Conservation (phyloP, 371 early-diverging fungal genomes). For the Mucor lusitanicus region DNA sequence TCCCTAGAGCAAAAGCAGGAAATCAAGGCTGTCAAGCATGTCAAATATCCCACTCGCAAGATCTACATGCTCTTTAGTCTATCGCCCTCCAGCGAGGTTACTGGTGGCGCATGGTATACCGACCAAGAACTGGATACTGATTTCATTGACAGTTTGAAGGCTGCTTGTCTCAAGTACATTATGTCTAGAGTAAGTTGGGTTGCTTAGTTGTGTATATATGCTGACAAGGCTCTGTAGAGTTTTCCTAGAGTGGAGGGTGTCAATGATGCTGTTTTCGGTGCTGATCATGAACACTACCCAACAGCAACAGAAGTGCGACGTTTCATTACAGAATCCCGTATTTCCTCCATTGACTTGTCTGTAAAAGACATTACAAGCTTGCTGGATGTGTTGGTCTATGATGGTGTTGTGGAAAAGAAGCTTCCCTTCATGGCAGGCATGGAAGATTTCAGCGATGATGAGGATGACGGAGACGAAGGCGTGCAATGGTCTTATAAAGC, state of each 20-base stretch:
- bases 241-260: slow-evolving; percentile 61
- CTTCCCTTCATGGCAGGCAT: slow-evolving; percentile 54
- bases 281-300: slow-evolving; percentile 68
- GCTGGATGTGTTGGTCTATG: slow-evolving; percentile 87
- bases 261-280: slow-evolving; percentile 56
- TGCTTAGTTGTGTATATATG: not conserved
- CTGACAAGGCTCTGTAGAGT: slow-evolving; percentile 41
- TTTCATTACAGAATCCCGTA: slow-evolving; percentile 71
- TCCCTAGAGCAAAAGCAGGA: slow-evolving; percentile 80
- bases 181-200: slow-evolving; percentile 55
- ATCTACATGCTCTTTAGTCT: slow-evolving; percentile 93
- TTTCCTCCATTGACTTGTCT: slow-evolving; percentile 76
- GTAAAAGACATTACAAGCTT: slow-evolving; percentile 79
- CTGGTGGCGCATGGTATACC: slow-evolving; percentile 98
- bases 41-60: slow-evolving; percentile 93
- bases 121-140: slow-evolving; percentile 96
- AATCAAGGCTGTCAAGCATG: slow-evolving; percentile 93
- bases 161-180: slow-evolving; percentile 79
- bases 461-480: slow-evolving; percentile 41
- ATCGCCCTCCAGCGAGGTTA: slow-evolving; percentile 90
- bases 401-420: slow-evolving; percentile 81
- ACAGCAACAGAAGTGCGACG: slow-evolving; percentile 70
- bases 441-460: slow-evolving; percentile 59
- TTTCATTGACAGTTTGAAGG: slow-evolving; percentile 86
- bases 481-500: slow-evolving; percentile 81